Percentiles rank a stretch among this genome's conserved stretches.
These are phyloP conservation scores for Aureobasidium sp. DNA, from an alignment of 2,329 filamentous ascomycete species.

Conservation along the genomic window DNA sequence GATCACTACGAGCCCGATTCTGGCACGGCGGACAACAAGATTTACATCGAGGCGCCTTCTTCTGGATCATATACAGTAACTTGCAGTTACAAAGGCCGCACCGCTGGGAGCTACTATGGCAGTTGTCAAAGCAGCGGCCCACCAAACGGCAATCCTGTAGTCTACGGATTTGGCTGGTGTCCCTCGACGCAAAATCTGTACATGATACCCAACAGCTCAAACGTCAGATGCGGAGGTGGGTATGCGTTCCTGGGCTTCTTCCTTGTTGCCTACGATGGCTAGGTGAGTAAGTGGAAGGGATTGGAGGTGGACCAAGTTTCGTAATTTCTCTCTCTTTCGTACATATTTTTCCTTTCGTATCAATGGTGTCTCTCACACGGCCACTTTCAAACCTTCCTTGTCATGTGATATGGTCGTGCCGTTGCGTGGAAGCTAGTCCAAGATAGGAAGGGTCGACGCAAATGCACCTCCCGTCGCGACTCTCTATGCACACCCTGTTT, in stretches of 20 bases:
- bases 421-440: too few relatives aligned
- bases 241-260: neutral
- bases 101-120: neutral
- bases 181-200: neutral
- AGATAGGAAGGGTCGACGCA: too few relatives aligned
- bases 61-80: neutral
- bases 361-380: too few relatives aligned
- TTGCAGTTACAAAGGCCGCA: neutral
- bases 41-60: neutral
- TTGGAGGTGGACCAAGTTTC: too few relatives aligned
- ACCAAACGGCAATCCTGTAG: neutral
- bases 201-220: neutral
- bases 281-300: too few relatives aligned
- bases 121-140: neutral
- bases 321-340: neutral
- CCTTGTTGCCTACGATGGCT: neutral
- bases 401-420: too few relatives aligned
- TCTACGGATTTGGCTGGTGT: neutral
- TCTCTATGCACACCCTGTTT: too few relatives aligned
- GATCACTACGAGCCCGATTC: conserved; percentile 1
- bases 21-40: neutral
- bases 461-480: too few relatives aligned
- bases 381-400: too few relatives aligned
- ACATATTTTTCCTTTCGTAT: too few relatives aligned
- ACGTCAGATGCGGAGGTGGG: neutral